phyloP scores from a whole-genome alignment of 257 asterid genomes.

The Anisodus tanguticus region DNA sequence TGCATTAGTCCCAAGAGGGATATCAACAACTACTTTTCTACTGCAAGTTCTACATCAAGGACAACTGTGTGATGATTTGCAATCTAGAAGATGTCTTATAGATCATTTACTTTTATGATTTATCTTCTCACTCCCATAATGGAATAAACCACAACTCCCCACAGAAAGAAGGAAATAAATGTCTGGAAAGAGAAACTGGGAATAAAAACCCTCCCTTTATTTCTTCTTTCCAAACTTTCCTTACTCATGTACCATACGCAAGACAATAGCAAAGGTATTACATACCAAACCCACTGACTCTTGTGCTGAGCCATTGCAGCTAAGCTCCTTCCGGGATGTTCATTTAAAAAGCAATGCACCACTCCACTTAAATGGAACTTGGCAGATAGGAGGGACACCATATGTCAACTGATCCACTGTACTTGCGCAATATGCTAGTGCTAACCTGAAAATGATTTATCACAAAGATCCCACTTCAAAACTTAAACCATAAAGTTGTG shows the following conservation, averaged over 20 bases:
- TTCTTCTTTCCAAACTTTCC: not conserved
- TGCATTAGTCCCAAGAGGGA: not conserved
- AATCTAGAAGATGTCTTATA: not conserved
- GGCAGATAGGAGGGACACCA: conserved; percentile 67
- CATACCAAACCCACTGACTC: conserved; percentile 96
- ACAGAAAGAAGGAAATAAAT: not conserved
- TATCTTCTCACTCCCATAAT: not conserved
- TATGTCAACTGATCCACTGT: conserved; percentile 74
- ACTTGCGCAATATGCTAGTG: conserved; percentile 73
- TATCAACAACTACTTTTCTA: not conserved
- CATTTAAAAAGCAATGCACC: conserved; percentile 66
- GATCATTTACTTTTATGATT: not conserved
- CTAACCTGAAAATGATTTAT: conserved; percentile 55
- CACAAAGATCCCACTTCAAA: not conserved
- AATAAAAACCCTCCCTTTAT: not conserved
- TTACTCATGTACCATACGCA: not conserved
- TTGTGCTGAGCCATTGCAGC: conserved; percentile 89
- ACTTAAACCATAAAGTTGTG: not conserved
- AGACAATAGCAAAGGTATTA: conserved; percentile 18
- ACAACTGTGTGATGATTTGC: not conserved
- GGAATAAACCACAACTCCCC: too few species aligned
- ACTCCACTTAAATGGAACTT: conserved; percentile 40
- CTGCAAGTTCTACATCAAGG: too few species aligned
- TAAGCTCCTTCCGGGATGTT: conserved; percentile 62
- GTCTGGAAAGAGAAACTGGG: not conserved